Base-by-base conservation (phyloP, 495 filamentous ascomycete species). In the Amorphotheca resinae region DNA sequence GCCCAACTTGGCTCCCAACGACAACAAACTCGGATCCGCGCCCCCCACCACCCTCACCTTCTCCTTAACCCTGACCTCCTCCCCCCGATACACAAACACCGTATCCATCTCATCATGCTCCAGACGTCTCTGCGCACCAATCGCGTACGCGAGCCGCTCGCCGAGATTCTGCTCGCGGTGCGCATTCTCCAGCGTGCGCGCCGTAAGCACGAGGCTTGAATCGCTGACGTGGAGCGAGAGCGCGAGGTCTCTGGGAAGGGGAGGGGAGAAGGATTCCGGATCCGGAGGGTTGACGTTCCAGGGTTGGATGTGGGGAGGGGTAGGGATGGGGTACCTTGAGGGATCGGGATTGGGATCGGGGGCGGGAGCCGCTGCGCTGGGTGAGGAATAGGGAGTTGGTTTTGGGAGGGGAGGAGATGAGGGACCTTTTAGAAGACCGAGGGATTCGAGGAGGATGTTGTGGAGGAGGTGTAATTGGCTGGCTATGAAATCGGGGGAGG, bases 21-120 rank as follows among this genome's bases (percentile, higher is more conserved):
- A 76, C 64, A 98, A 74, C 48, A 98, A 50, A 56, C 78, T 85
- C 22, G 91, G 93, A 56, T 98, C 91, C 42, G 87, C 84, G 28
- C 45, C 43, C 44, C 77, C 88, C 64, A 95, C 91, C 4, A 96
- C 84, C 22, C 77, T 72, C 8, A 98, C 74, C 59, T 95, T 94
- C 53, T 96, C 91, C 48, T 73, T 77, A 15, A 98, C 93, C 33
- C 70, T 76, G 0, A 95, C 88, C 34, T 88, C 81, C 14, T 62
- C 59, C 30, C 48, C 53, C 18, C 43, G 60, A 59, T 71, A 81
- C 3, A 51, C 59, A 56, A 93, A 95, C 0, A 82, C 65, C 17
- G 76, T 68, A 31, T 84, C 80, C 8, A 73, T 71, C 62, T 95
- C 87, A 60, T 95, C 87, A 61, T 95, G 84, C 45, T 74, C 78